Evolutionary conservation across 2,329 filamentous ascomycete species (phyloP), one percentile per base, ranked within the genome.

Genomic region (Sporothrix schenckii): DNA sequence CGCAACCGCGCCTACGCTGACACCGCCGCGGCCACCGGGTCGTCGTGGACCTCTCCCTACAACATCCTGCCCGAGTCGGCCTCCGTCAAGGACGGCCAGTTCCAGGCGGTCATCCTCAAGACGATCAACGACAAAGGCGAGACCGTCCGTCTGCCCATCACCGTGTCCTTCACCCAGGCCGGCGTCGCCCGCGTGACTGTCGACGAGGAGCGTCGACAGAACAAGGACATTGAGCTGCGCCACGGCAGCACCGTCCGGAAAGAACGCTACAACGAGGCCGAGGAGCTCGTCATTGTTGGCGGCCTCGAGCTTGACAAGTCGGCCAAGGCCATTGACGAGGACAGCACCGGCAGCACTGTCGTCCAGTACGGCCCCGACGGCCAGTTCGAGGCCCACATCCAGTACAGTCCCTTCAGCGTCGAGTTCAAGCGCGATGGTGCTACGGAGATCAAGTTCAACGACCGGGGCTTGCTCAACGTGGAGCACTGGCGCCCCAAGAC

Each of bases 401-500:
- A 86, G 66, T 92, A 96, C 76, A 85, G 89, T 1, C 95, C 95
- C 0, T 96, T 98, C 74, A 85, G 86, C 50, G 86, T 98, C 68
- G 91, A 97, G 63, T 99, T 99, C 79, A 90, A 91, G 80, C 87
- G 94, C 58, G 91, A 95, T 75, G 93, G 92, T 0, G 83, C 87
- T 74, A 90, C 90, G 0, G 93, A 98, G 72, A 85, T 99, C 79
- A 92, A 91, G 77, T 85, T 99, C 80, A 99, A 99, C 77, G 90
- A 94, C 75, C 88, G 91, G n/a, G 94, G 94, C 0, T 83, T 96
- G 73, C 79, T 99, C 79, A 99, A 98, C 77, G 81, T 98, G 79
- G 95, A 99, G 80, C 95, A 99, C 78, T 99, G 95, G 95, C 86
- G 95, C 72, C 86, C 91, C 56, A 97, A 97, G 85, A 81, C 93